These are phyloP conservation scores for Trichoderma guizhouense DNA, from an alignment of 2,329 filamentous ascomycete species.

Conservation along the genomic window DNA sequence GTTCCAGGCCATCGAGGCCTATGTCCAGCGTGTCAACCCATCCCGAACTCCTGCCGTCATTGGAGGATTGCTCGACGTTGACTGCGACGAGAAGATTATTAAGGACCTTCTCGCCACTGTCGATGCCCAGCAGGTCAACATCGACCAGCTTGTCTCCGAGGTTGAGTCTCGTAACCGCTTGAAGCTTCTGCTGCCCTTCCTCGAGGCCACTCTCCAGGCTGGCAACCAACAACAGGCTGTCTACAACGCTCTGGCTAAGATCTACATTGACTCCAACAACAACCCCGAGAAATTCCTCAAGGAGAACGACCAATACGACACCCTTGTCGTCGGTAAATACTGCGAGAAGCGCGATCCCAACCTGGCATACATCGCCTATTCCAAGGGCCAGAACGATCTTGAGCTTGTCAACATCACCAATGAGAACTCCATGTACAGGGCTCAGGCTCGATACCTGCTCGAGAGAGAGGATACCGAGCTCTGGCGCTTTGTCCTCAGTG, in stretches of 20 bases:
- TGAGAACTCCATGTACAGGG: constrained; percentile 99
- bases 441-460: constrained; percentile 92
- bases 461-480: constrained; percentile 87
- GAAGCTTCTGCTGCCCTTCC: constrained; percentile 92
- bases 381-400: constrained; percentile 94
- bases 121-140: constrained; percentile 78
- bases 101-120: constrained; percentile 86
- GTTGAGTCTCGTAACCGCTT: constrained; percentile 95
- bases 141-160: constrained; percentile 88
- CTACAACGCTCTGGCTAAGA: constrained; percentile 96
- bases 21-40: constrained; percentile 96
- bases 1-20: constrained; percentile 97
- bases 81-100: constrained; percentile 95
- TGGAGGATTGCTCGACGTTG: constrained; percentile 89
- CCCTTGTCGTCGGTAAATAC: constrained; percentile 90
- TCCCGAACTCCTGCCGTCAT: constrained; percentile 86
- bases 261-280: constrained; percentile 98
- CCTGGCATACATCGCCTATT: constrained; percentile 89
- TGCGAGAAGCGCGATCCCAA: constrained; percentile 98
- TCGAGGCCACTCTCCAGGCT: constrained; percentile 82
- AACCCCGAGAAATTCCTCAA: constrained; percentile 96
- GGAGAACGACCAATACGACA: constrained; percentile 96
- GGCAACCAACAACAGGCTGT: constrained; percentile 96
- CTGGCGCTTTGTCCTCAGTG: constrained; percentile 90
- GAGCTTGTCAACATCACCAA: constrained; percentile 98